Evolutionary conservation across 768 basidiomycete species (phyloP).

Genomic region (Xerocomellus amylosporus): DNA sequence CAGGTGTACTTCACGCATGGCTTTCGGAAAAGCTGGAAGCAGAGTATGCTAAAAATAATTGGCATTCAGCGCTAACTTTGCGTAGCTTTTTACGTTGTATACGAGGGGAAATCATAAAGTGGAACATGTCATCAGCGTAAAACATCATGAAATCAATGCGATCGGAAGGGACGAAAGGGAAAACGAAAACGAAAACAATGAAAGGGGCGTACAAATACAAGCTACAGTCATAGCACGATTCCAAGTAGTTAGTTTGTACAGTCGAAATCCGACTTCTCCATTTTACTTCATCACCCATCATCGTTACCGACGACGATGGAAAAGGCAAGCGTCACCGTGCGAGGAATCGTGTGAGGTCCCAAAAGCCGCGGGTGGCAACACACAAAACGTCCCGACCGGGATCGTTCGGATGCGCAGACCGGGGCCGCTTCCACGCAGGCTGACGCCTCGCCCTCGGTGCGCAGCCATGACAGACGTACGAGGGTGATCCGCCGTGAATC

Average conservation of each 20-base stretch:
- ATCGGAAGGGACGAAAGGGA: neutral
- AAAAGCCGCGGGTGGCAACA: constrained; percentile 6
- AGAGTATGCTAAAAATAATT: too few relatives aligned
- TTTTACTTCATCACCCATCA: neutral
- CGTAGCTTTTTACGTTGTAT: too few relatives aligned
- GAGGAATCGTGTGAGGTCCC: constrained; percentile 8
- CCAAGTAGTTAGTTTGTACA: too few relatives aligned
- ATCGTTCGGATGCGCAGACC: constrained; percentile 9
- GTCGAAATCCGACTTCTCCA: neutral
- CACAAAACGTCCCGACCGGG: neutral
- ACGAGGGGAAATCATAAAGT: too few relatives aligned
- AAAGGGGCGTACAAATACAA: neutral
- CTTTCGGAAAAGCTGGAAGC: too few relatives aligned
- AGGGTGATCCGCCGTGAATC: constrained; percentile 31
- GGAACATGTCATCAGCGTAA: neutral
- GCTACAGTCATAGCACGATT: neutral
- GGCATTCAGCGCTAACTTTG: too few relatives aligned
- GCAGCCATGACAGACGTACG: constrained; percentile 30
- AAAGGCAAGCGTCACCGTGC: constrained; percentile 2
- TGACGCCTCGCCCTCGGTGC: constrained; percentile 17
- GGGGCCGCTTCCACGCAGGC: constrained; percentile 23
- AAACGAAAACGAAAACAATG: too few relatives aligned
- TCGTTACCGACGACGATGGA: neutral
- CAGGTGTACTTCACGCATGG: too few relatives aligned
- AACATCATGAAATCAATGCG: neutral